Conservation (phyloP, 305 asterid species). For the Fraxinus dipetala region DNA sequence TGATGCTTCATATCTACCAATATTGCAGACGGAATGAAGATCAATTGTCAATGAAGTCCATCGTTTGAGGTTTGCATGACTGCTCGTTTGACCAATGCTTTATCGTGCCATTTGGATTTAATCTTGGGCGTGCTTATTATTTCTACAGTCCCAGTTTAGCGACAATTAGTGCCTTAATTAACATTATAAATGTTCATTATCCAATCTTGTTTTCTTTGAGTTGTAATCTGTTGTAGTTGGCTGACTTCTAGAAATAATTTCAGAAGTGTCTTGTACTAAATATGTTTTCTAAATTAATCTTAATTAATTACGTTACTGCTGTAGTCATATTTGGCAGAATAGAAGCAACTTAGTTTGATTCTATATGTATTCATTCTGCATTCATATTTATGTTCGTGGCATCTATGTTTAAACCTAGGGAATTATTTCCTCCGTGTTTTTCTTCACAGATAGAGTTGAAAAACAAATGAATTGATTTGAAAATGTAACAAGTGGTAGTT, state of each 20-base stretch:
- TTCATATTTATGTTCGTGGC: background rate
- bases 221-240: background rate
- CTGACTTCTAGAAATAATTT: background rate
- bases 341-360: background rate
- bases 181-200: background rate
- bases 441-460: background rate
- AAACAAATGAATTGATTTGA: background rate
- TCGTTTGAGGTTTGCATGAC: background rate
- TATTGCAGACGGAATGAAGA: background rate
- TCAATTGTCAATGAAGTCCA: slow-evolving; percentile 5
- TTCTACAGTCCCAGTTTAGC: background rate
- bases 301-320: background rate
- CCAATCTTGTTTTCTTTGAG: background rate
- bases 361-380: background rate
- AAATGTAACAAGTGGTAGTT: background rate
- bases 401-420: background rate
- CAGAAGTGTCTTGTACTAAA: background rate
- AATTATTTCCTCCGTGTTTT: background rate
- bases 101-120: background rate
- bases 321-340: background rate
- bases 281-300: background rate
- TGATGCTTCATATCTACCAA: background rate
- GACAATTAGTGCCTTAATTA: background rate
- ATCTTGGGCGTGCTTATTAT: background rate
- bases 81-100: background rate